Conservation (phyloP, 2,329 filamentous ascomycete species). For the Aspergillus aculeatus region DNA sequence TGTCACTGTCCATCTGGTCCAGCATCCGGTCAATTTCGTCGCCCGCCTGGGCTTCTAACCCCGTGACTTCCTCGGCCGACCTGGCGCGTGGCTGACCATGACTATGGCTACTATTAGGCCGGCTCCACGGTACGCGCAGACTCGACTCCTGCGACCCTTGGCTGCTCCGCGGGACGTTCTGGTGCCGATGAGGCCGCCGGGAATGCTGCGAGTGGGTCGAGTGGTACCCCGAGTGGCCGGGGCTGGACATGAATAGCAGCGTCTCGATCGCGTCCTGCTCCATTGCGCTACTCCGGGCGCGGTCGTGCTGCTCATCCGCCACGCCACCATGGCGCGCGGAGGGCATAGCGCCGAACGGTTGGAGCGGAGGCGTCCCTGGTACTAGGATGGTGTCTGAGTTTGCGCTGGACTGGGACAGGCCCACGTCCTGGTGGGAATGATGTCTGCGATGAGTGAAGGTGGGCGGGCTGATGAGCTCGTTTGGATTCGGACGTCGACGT, state of each 20-base stretch:
- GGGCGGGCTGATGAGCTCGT: constrained; percentile 23
- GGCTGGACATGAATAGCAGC: constrained; percentile 51
- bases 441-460: constrained; percentile 31
- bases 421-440: constrained; percentile 33
- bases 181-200: constrained; percentile 17
- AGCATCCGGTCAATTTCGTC: constrained; percentile 44
- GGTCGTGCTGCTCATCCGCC: constrained; percentile 24
- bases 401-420: constrained; percentile 19
- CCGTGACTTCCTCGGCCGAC: constrained; percentile 11
- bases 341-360: constrained; percentile 20
- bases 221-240: constrained; percentile 47
- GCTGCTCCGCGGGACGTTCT: constrained; percentile 23
- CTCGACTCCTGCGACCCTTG: constrained; percentile 24
- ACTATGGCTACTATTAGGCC: constrained; percentile 12
- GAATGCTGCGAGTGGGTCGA: constrained; percentile 36
- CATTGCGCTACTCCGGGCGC: constrained; percentile 47
- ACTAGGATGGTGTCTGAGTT: constrained; percentile 23
- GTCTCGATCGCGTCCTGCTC: constrained; percentile 54
- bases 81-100: background rate
- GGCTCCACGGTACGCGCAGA: constrained; percentile 10
- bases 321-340: constrained; percentile 24
- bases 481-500: constrained; percentile 41
- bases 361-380: constrained; percentile 34
- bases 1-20: constrained; percentile 43
- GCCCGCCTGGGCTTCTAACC: constrained; percentile 34